Percentiles rank a stretch among this genome's conserved stretches.
These are phyloP conservation scores for Hygrophorus pudorinus DNA, from an alignment of 768 basidiomycete species.

Conservation along the genomic window DNA sequence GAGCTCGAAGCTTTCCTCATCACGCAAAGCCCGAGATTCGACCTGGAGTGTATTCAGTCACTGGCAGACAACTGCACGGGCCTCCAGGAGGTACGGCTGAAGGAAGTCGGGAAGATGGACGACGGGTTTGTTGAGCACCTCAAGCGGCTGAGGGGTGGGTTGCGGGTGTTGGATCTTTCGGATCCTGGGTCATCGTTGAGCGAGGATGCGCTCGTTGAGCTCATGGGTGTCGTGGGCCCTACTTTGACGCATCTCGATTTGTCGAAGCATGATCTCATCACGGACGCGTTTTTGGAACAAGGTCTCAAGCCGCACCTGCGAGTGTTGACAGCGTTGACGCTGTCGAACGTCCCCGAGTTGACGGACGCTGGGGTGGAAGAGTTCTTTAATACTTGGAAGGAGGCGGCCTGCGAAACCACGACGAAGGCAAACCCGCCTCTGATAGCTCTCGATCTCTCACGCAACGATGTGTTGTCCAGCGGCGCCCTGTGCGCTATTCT, in stretches of 20 bases:
- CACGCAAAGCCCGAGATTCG: slow-evolving; percentile 80
- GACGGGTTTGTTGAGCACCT: slow-evolving; percentile 56
- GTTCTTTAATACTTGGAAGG: slow-evolving; percentile 55
- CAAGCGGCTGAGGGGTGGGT: slow-evolving; percentile 27
- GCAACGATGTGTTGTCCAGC: slow-evolving; percentile 45
- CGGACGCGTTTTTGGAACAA: slow-evolving; percentile 45
- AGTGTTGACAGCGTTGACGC: slow-evolving; percentile 38
- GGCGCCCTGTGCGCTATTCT: slow-evolving; percentile 55
- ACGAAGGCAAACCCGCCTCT: slow-evolving; percentile 34
- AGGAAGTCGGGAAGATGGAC: slow-evolving; percentile 63
- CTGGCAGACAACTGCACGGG: slow-evolving; percentile 43
- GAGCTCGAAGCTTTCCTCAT: slow-evolving; percentile 66
- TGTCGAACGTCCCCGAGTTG: slow-evolving; percentile 49
- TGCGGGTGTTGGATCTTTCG: slow-evolving; percentile 63
- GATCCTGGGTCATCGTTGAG: slow-evolving; percentile 35
- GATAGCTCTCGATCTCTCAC: slow-evolving; percentile 44
- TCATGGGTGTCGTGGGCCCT: slow-evolving; percentile 47
- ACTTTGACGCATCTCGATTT: slow-evolving; percentile 55
- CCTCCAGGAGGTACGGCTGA: slow-evolving; percentile 65
- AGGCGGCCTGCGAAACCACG: not conserved
- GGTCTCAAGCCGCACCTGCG: slow-evolving; percentile 47
- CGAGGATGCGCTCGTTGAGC: slow-evolving; percentile 42
- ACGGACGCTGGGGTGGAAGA: slow-evolving; percentile 59
- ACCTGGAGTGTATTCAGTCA: slow-evolving; percentile 50
- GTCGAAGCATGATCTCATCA: slow-evolving; percentile 57